Evolutionary conservation across 129 eudicot species (phyloP), one percentile per base, ranked within the genome.

Genomic region (Lactuca sativa): DNA sequence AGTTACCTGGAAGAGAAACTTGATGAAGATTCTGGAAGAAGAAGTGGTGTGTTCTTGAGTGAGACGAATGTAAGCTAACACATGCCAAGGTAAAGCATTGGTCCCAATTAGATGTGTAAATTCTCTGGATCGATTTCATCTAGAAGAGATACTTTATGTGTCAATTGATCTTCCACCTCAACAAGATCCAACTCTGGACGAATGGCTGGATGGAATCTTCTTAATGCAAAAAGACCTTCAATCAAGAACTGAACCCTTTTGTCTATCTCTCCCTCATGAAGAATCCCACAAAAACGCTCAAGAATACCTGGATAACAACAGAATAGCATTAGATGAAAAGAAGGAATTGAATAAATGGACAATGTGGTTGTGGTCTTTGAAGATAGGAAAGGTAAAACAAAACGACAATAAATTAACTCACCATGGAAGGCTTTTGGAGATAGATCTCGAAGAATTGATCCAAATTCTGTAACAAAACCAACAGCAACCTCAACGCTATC

Each of bases 401-500:
- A 18, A 18, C 21, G 21, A 18, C 21, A 18, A 18, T 18, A 18
- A 36, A 56, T 6, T 18, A 18, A 87, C 92, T 84, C 74, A 92
- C 98, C 97, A 79, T 85, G 91, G 78, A 95, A 76, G 21, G 97
- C 99, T 59, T 81, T 78, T 4, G 97, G 97, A 21, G 86, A 75
- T 25, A 95, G 78, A 64, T 95, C 99, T 58, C 90, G 96, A 13
- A 90, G 97, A 63, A 90, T 87, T 12, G 96, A 80, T 18, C 99
- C 99, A 37, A 97, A 95, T 54, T 95, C 93, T 0, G 95, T 95
- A 37, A 95, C 91, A 81, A 95, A 95, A 7, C 95, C 97, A 61
- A 86, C 99, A 33, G 99, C 97, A 32, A 95, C 99, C 72, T 95
- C 99, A 31, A 95, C 99, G 62, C 99, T 95, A 49, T 90, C 97